Evolutionary conservation across 495 filamentous ascomycete species (phyloP).

Genomic region (Daldinia bambusicola): DNA sequence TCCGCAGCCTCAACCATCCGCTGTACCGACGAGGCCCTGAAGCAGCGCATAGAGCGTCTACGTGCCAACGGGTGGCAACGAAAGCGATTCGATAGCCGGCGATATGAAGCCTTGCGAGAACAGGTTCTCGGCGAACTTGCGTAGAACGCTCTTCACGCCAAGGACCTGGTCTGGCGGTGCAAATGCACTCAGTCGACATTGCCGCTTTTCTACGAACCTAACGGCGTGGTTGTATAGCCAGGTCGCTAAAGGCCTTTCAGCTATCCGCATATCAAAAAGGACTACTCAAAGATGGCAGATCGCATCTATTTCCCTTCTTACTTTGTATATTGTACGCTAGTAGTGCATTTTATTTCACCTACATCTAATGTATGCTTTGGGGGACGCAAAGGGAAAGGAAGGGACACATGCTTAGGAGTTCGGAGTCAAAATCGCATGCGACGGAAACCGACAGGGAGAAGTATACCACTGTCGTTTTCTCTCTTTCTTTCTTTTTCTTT

Average conservation of each 20-base stretch:
- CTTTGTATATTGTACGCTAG: slow-evolving; percentile 18
- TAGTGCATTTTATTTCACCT: background rate
- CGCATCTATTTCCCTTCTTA: slow-evolving; percentile 4
- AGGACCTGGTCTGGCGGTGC: background rate
- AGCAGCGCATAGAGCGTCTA: slow-evolving; percentile 58
- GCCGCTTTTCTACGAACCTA: background rate
- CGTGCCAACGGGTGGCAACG: slow-evolving; percentile 58
- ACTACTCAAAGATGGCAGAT: too few relatives aligned
- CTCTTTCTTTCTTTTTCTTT: background rate
- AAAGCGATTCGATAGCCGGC: slow-evolving; percentile 59
- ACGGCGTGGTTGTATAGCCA: background rate
- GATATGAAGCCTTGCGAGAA: slow-evolving; percentile 62
- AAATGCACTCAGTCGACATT: too few relatives aligned
- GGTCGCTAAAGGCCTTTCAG: too few relatives aligned
- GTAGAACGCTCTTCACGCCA: slow-evolving; percentile 11
- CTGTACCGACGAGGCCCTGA: slow-evolving; percentile 36
- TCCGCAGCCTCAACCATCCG: slow-evolving; percentile 33
- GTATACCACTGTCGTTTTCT: background rate
- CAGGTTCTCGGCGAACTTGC: slow-evolving; percentile 56
- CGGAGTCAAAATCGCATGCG: slow-evolving; percentile 1
- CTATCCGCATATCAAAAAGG: background rate
- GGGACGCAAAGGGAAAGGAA: background rate
- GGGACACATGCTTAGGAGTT: background rate
- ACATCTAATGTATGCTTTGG: background rate
- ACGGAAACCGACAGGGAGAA: background rate